Evolutionary conservation across 140 eudicot species (phyloP).

Genomic region (Cichorium intybus): DNA sequence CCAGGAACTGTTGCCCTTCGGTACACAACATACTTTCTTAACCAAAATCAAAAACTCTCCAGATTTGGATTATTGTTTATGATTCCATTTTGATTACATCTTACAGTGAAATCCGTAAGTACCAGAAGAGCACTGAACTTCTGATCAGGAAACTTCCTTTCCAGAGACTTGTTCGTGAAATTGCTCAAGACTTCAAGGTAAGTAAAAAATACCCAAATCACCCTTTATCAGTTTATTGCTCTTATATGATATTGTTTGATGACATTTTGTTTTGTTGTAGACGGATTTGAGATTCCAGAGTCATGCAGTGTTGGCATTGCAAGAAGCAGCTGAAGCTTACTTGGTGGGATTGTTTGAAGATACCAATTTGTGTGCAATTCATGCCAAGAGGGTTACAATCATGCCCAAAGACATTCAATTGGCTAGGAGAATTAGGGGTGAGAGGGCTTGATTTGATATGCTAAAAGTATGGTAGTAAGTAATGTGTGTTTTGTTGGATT

Average conservation of each 20-base stretch:
- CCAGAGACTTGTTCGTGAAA: constrained; percentile 58
- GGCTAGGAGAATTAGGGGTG: constrained; percentile 61
- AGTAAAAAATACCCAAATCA: too few relatives aligned
- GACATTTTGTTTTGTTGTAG: constrained; percentile 13
- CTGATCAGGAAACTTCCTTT: constrained; percentile 54
- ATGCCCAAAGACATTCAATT: constrained; percentile 60
- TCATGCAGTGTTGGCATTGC: constrained; percentile 50
- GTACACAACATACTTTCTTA: constrained; percentile 5
- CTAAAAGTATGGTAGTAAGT: neutral
- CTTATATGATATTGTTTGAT: neutral
- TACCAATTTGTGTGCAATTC: constrained; percentile 49
- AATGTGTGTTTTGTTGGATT: neutral
- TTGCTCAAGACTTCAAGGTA: constrained; percentile 50
- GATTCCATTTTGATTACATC: neutral
- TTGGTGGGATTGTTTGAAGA: constrained; percentile 55
- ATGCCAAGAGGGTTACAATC: constrained; percentile 54
- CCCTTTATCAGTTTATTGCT: too few relatives aligned
- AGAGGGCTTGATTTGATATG: constrained; percentile 39
- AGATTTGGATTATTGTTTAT: neutral
- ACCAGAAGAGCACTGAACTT: too few relatives aligned
- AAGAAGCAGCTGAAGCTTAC: constrained; percentile 58
- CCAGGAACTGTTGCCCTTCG: constrained; percentile 61
- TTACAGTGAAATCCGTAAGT: constrained; percentile 46
- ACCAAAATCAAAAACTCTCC: neutral
- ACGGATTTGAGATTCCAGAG: constrained; percentile 55